phyloP scores from a whole-genome alignment of 2,329 filamentous ascomycete genomes.

The Cercospora zeina region DNA sequence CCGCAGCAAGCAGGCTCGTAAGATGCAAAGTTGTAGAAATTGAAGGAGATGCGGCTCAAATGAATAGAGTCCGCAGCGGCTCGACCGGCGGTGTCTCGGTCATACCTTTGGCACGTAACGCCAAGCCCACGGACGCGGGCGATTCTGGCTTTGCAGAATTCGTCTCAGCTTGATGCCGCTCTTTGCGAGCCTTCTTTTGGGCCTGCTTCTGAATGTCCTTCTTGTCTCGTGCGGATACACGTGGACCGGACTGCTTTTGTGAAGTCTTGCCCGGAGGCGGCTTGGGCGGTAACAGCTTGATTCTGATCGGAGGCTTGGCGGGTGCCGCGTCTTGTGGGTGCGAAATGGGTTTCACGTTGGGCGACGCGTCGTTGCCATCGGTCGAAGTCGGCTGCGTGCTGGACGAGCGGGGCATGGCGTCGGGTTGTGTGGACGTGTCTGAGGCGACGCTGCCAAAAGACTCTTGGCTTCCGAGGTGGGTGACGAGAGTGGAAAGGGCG shows the following conservation, averaged over 20 bases:
- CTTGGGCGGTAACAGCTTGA: slow-evolving; percentile 42
- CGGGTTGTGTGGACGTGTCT: slow-evolving; percentile 37
- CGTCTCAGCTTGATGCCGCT: slow-evolving; percentile 39
- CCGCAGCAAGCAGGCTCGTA: slow-evolving; percentile 19
- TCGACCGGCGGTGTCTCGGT: slow-evolving; percentile 42
- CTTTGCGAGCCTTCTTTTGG: slow-evolving; percentile 46
- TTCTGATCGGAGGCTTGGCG: slow-evolving; percentile 33
- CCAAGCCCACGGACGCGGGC: slow-evolving; percentile 33
- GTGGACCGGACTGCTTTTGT: slow-evolving; percentile 41
- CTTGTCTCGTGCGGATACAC: slow-evolving; percentile 41
- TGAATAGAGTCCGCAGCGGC: slow-evolving; percentile 43
- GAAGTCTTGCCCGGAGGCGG: slow-evolving; percentile 40
- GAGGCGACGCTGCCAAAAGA: slow-evolving; percentile 40
- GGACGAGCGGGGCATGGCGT: slow-evolving; percentile 33
- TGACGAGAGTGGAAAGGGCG: slow-evolving; percentile 37
- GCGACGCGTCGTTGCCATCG: slow-evolving; percentile 24
- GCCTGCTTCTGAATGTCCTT: slow-evolving; percentile 46
- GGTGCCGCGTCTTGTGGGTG: slow-evolving; percentile 12
- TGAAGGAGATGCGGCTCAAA: slow-evolving; percentile 34
- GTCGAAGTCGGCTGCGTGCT: slow-evolving; percentile 25
- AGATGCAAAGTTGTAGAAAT: slow-evolving; percentile 15
- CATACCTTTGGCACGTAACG: slow-evolving; percentile 38
- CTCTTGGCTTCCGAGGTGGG: slow-evolving; percentile 40
- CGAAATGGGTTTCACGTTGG: slow-evolving; percentile 19
- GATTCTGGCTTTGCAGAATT: slow-evolving; percentile 25